Percentiles rank a stretch among this genome's conserved stretches.
Conservation (phyloP, 352 stramenopile species). For the Phytopythium oedochilum region DNA sequence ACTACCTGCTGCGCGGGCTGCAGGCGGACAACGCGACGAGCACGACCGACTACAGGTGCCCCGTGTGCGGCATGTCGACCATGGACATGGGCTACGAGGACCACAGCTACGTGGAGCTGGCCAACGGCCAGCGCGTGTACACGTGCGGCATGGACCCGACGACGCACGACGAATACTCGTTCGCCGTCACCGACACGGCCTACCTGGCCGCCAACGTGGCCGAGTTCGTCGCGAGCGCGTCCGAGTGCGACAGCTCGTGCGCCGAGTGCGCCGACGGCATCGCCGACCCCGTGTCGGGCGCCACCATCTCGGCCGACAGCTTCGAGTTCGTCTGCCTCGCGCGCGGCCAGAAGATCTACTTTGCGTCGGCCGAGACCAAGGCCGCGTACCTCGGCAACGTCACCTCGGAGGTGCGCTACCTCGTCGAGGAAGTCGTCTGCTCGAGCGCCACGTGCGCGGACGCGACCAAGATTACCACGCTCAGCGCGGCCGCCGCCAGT, state of each 20-base stretch:
- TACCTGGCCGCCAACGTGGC: conserved; percentile 71
- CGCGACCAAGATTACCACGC: conserved; percentile 42
- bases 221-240: conserved; percentile 29
- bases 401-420: conserved; percentile 41
- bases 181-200: conserved; percentile 54
- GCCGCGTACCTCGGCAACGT: conserved; percentile 57
- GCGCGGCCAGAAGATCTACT: conserved; percentile 85
- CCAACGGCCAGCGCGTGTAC: conserved; percentile 63
- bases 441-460: conserved; percentile 45
- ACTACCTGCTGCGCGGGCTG: conserved; percentile 6
- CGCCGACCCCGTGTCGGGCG: conserved; percentile 62
- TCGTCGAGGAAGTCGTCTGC: conserved; percentile 61
- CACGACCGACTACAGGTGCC: conserved; percentile 39
- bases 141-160: conserved; percentile 71
- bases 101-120: conserved; percentile 54
- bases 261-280: conserved; percentile 44
- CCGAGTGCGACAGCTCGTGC: conserved; percentile 32
- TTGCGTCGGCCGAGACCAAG: conserved; percentile 55
- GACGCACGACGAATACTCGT: conserved; percentile 44
- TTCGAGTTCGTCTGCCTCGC: conserved; percentile 68
- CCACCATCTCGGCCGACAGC: conserved; percentile 42
- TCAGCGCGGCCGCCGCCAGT: conserved; percentile 36
- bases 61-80: conserved; percentile 71
- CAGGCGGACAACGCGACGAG: conserved; percentile 5
- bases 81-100: conserved; percentile 49